Percentiles rank a stretch among this genome's conserved stretches.
These are phyloP conservation scores for Amaranthus cruentus DNA, from an alignment of 148 eudicot genomes.

Conservation along the genomic window DNA sequence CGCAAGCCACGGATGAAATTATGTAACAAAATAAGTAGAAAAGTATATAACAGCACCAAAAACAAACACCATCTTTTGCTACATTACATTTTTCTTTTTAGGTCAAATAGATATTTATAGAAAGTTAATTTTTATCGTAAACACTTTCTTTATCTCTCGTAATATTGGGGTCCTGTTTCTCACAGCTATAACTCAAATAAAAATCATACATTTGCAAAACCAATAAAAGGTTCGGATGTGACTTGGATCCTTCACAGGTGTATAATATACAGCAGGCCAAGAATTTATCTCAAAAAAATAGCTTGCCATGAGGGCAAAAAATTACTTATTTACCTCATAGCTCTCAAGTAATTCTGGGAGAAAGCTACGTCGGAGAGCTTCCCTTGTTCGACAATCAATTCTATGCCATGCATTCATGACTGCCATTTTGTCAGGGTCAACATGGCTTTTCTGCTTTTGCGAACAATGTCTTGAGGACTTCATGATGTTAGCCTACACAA, in stretches of 20 bases:
- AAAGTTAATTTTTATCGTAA: too few species aligned
- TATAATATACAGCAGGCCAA: background rate
- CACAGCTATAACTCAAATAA: too few species aligned
- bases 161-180: too few species aligned
- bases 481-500: slow-evolving; percentile 52
- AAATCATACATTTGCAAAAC: too few species aligned
- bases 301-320: background rate
- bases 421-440: slow-evolving; percentile 65
- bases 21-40: too few species aligned
- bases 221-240: too few species aligned
- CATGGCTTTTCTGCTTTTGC: slow-evolving; percentile 43
- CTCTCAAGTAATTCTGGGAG: slow-evolving; percentile 55
- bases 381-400: slow-evolving; percentile 81
- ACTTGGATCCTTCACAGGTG: background rate
- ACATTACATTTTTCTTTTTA: too few species aligned
- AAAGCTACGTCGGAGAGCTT: slow-evolving; percentile 84
- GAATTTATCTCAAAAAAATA: background rate
- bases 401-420: slow-evolving; percentile 89
- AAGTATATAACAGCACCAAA: too few species aligned
- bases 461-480: slow-evolving; percentile 38
- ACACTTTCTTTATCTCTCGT: too few species aligned
- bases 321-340: slow-evolving; percentile 58
- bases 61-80: too few species aligned
- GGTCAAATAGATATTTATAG: too few species aligned
- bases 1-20: too few species aligned